Evolutionary conservation across 2,329 filamentous ascomycete genomes (phyloP).

Genomic region (Curvularia hawaiiensis): DNA sequence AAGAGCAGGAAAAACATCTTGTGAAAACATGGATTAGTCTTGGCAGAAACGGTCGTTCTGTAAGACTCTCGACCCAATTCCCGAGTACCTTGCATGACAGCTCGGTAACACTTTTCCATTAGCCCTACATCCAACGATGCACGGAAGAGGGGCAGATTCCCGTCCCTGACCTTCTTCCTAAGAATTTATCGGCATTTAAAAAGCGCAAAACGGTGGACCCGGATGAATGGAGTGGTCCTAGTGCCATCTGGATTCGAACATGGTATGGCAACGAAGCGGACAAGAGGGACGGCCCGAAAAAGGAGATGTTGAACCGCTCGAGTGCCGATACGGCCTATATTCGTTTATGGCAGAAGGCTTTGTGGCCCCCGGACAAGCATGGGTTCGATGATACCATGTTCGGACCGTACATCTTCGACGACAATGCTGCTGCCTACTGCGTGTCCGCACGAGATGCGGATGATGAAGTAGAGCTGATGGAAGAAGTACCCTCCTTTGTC

Average conservation of each 20-base stretch:
- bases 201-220: conserved; percentile 1
- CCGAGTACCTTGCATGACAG: not conserved
- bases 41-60: not conserved
- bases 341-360: conserved; percentile 3
- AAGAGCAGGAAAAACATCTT: conserved; percentile 1
- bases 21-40: conserved; percentile 6
- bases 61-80: not conserved
- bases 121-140: not conserved
- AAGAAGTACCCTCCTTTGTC: conserved; percentile 2
- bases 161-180: not conserved
- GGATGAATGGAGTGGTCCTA: not conserved
- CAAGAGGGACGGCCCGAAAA: not conserved
- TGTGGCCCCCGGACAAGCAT: not conserved
- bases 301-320: not conserved
- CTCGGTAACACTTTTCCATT: not conserved
- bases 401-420: not conserved
- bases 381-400: conserved; percentile 1
- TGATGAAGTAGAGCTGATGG: conserved; percentile 9
- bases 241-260: conserved; percentile 6
- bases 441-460: conserved; percentile 5
- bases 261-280: conserved; percentile 7
- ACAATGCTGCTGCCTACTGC: not conserved
- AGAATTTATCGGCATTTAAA: not conserved
- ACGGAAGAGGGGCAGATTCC: not conserved
- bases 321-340: conserved; percentile 2